Evolutionary conservation across 31 red algal genomes (phyloP).

Genomic region (Odonthalia washingtoniensis): DNA sequence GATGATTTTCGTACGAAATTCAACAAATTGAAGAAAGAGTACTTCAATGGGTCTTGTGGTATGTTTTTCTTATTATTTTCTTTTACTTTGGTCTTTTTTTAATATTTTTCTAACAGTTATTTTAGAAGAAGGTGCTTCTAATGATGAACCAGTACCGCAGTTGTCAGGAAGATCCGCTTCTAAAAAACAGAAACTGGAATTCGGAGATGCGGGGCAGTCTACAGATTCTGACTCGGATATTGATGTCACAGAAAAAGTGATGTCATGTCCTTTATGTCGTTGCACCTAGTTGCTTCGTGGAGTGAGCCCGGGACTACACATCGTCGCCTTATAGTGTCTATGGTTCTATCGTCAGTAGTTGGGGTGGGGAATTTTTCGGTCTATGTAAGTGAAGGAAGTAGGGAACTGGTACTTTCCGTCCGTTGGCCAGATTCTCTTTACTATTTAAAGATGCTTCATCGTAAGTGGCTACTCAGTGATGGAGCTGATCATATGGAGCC

Average conservation of each 20-base stretch:
- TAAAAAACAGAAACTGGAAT: background rate
- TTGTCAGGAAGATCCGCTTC: background rate
- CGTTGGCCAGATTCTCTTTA: background rate
- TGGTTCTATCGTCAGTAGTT: background rate
- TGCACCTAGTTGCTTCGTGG: background rate
- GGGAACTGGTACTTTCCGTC: background rate
- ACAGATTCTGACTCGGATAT: background rate
- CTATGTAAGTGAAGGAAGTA: background rate
- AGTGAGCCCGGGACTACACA: background rate
- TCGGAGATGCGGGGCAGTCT: background rate
- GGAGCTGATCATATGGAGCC: background rate
- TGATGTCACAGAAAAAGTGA: background rate
- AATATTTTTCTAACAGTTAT: too few relatives aligned
- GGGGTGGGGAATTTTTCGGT: background rate
- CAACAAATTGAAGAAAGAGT: background rate
- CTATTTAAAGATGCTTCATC: slow-evolving; percentile 22
- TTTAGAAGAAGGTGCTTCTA: background rate
- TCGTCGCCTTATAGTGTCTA: background rate
- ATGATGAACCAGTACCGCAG: background rate
- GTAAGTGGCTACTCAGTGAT: slow-evolving; percentile 1
- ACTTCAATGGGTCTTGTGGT: background rate
- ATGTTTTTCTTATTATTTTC: too few relatives aligned
- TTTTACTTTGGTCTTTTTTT: too few relatives aligned
- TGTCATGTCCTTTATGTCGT: background rate
- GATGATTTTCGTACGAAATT: background rate